A percentile compares a stretch with the other conserved stretches of the same genome.
phyloP scores from a whole-genome alignment of 306 rosid genomes.

The Sphenostylis stenocarpa region DNA sequence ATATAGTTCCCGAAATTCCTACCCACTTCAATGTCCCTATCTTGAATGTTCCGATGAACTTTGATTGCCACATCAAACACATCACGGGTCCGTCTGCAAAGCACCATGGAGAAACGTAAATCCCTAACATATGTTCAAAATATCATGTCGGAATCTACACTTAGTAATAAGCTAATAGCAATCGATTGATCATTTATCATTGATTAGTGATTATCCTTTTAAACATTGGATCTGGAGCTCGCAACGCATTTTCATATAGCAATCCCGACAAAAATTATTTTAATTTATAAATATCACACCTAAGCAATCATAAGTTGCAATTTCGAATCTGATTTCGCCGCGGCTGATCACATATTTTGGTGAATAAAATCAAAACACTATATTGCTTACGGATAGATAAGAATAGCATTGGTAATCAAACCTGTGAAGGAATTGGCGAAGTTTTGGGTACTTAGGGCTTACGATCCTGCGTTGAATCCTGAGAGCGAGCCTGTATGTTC shows the following conservation, averaged over 20 bases:
- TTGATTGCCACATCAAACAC: slow-evolving; percentile 66
- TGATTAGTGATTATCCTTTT: neutral
- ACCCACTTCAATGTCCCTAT: slow-evolving; percentile 87
- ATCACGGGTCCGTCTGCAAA: slow-evolving; percentile 69
- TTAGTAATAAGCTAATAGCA: neutral
- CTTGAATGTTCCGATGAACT: slow-evolving; percentile 74
- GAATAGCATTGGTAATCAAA: slow-evolving; percentile 21
- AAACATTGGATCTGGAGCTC: neutral
- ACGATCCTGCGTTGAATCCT: slow-evolving; percentile 77
- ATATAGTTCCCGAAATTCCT: slow-evolving; percentile 80
- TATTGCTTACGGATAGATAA: neutral
- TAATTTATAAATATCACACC: neutral
- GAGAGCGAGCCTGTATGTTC: slow-evolving; percentile 74
- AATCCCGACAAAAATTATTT: neutral
- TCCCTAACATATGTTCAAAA: slow-evolving; percentile 3
- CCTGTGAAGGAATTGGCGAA: slow-evolving; percentile 77
- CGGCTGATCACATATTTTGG: neutral
- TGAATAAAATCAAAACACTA: neutral
- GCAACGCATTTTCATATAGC: neutral
- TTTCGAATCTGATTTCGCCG: neutral
- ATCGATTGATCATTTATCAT: neutral
- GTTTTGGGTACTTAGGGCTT: slow-evolving; percentile 56
- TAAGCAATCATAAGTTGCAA: neutral
- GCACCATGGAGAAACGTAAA: neutral
- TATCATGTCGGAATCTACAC: neutral